These are phyloP conservation scores for Lagenaria siceraria DNA, from an alignment of 306 rosid genomes.

Conservation along the genomic window DNA sequence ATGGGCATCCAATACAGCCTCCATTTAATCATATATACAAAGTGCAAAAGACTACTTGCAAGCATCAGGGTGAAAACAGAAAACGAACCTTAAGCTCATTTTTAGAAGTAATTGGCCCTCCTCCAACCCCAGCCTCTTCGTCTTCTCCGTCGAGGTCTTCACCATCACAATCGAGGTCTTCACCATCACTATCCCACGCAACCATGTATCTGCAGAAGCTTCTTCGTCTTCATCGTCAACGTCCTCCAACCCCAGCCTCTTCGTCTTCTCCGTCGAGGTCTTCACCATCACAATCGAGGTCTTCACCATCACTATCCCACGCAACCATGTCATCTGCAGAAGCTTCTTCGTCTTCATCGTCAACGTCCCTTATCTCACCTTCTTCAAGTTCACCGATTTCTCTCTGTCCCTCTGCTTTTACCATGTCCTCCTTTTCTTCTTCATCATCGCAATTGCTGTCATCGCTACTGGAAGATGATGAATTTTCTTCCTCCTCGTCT, in stretches of 20 bases:
- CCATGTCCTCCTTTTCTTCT: background rate
- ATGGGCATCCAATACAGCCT: background rate
- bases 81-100: constrained; percentile 55
- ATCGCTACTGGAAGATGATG: background rate
- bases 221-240: constrained; percentile 12
- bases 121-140: constrained; percentile 17
- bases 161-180: background rate
- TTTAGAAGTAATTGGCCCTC: constrained; percentile 48
- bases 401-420: background rate
- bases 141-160: constrained; percentile 14
- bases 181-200: constrained; percentile 1
- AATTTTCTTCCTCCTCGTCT: background rate
- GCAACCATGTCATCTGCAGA: constrained; percentile 9
- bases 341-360: constrained; percentile 2
- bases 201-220: constrained; percentile 8
- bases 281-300: background rate
- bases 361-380: constrained; percentile 53
- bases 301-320: background rate
- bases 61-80: background rate
- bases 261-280: constrained; percentile 16
- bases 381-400: constrained; percentile 43
- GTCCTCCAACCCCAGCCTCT: too few relatives aligned
- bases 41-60: background rate
- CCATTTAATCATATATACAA: background rate
- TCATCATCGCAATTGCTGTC: background rate